A percentile compares a stretch with the other conserved stretches of the same genome.
Conservation (phyloP, 495 filamentous ascomycete genomes). For the Penicillium salamii region DNA sequence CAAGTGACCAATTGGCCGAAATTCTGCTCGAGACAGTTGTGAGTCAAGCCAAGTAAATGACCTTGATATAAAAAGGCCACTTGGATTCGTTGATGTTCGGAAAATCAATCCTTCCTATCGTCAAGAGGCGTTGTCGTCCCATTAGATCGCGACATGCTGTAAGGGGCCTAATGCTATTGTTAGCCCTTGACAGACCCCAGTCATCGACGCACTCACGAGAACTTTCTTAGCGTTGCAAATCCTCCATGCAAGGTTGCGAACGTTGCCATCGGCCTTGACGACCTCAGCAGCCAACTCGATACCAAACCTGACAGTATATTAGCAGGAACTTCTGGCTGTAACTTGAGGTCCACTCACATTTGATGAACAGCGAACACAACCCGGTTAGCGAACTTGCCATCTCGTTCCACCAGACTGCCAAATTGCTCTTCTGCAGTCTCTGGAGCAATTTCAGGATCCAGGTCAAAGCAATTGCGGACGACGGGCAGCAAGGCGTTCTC, state of each 20-base stretch:
- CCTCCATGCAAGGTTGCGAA: slow-evolving; percentile 88
- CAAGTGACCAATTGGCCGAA: too few species aligned
- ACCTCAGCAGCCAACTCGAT: slow-evolving; percentile 93
- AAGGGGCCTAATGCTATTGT: slow-evolving; percentile 36
- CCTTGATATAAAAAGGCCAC: too few species aligned
- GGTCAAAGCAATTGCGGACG: slow-evolving; percentile 87
- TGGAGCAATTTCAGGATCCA: slow-evolving; percentile 88
- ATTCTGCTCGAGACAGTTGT: too few species aligned
- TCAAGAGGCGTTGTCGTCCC: slow-evolving; percentile 42
- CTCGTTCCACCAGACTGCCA: slow-evolving; percentile 75
- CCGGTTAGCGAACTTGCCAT: slow-evolving; percentile 82
- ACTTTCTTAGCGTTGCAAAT: slow-evolving; percentile 95
- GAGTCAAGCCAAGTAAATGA: too few species aligned
- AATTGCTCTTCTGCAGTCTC: slow-evolving; percentile 76
- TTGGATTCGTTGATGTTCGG: too few species aligned
- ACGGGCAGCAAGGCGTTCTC: slow-evolving; percentile 77
- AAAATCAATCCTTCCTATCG: slow-evolving; percentile 17
- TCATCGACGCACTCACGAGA: slow-evolving; percentile 57
- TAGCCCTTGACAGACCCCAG: background rate
- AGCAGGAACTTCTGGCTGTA: background rate
- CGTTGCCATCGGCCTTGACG: slow-evolving; percentile 88
- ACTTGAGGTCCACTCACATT: slow-evolving; percentile 54
- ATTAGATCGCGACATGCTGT: slow-evolving; percentile 45
- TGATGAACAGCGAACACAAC: slow-evolving; percentile 92
- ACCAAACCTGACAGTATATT: slow-evolving; percentile 61